Evolutionary conservation across 257 asterid species (phyloP), one percentile per base, ranked within the genome.

Genomic region (Nicotiana paniculata): DNA sequence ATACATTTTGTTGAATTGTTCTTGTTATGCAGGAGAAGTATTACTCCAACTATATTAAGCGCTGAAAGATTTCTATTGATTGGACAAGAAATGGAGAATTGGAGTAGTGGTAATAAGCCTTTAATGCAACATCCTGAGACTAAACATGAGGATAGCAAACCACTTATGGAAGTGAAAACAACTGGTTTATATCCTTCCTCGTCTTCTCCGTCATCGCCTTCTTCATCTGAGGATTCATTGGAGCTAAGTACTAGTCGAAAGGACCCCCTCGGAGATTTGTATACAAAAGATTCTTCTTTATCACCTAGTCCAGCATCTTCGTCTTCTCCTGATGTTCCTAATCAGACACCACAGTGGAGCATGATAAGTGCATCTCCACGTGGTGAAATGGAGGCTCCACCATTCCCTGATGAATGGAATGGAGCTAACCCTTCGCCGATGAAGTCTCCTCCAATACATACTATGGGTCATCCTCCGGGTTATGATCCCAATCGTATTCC

Each of bases 401-500:
- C 81, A 7, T 80, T 86, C 2, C 21, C 84, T 21, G 82, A 79
- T 37, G 89, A 86, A 6, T 83, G 84, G 86, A 80, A 33, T 30
- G 82, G 69, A 57, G 24, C 48, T 13, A 80, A 53, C 82, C 76
- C 83, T 26, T 72, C 88, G 2, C 82, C 85, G 1, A 82, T 84
- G 90, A 84, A 85, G 72, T 86, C 93, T n/a, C 93, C 97, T 46
- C 86, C 86, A 4, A 55, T 82, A 65, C 97, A 90, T 61, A 85
- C 88, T 26, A 93, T 91, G 94, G 90, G 86, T 3, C 79, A 68
- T 5, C 89, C 88, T 12, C 68, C 83, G 1, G 90, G 89, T 13
- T 96, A 94, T 80, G 97, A 96, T 46, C 97, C 98, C 1, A 85
- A 85, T 32, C 94, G 98, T 3, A 96, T 96, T 12, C 99, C 97